Base-by-base conservation (phyloP, 345 rosid genomes). In the Eucalyptus decipiens region DNA sequence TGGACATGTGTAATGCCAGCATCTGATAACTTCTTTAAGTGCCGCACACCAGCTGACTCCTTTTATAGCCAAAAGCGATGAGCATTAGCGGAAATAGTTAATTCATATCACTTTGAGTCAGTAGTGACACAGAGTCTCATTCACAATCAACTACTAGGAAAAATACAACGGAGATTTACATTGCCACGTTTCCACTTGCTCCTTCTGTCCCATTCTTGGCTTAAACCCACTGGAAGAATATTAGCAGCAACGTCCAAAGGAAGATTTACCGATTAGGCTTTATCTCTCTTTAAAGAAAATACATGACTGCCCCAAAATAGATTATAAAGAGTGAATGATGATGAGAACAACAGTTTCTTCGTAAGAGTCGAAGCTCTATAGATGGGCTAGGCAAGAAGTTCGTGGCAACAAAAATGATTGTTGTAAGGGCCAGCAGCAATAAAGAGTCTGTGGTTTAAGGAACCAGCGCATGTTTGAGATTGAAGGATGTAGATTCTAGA, bases 1-100 rank as follows among this genome's bases (percentile, higher is more conserved):
- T 97, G 99, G 89, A 97, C 91, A 90, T 97, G 99, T 91, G 96
- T 95, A 89, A 97, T 91, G 89, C 99, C 99, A 91, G 99, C 98
- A 91, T 92, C 91, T 80, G 96, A 95, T 92, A 97, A 93, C 91
- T 95, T 96, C 92, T 94, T 94, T 86, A 96, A 93, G 92, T 97
- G 99, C 89, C 62, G 92, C 89, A 95, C 87, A 43, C 99, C 98
- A 83, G 97, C 97, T 87, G 98, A 96, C 90, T 96, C 95, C 99
- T 97, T 87, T 93, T 90, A 92, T 32, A 86, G 13, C 21, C 62
- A 62, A 40, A 45, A 89, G 43, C 9, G 4, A 37, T 37, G 47
- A 37, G 83, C 47, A 76, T 37, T 76, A 37, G 47, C 28, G 3
- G 42, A 76, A 72, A 37, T 18, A 76, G 28, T 76, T 76, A 37